Evolutionary conservation across 345 rosid species (phyloP), one percentile per base, ranked within the genome.

Genomic region (Euclidium syriacum): DNA sequence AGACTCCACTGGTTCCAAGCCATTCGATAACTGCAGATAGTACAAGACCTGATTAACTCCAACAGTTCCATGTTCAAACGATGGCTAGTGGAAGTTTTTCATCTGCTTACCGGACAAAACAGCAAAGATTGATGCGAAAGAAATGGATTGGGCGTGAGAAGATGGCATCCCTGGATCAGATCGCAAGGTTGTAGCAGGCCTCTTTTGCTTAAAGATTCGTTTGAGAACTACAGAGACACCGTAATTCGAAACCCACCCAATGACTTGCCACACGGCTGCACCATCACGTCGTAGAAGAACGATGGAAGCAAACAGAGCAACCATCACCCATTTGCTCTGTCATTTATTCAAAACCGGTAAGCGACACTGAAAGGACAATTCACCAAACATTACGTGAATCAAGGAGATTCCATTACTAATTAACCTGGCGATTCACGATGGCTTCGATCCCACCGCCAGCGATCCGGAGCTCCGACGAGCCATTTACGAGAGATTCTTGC

Each of bases 81-180:
- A 19, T 20, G 35, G 18, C 3, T 27, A 24, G 17, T 41, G 14
- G 1, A 4, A 53, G 8, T 1, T n/a, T n/a, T 12, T 5, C 23
- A 16, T 30, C 40, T 48, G 18, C 38, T 77, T 82, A 90, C 90
- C 52, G 18, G 94, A 82, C 11, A 79, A 49, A 51, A 80, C 62
- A 52, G 72, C 53, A 58, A 77, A 85, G 1, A 74, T 53, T 24
- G 77, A 74, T 17, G 71, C 78, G 82, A 75, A 91, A 73, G 83
- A 85, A 65, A 91, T 78, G 70, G 85, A 78, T 38, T 85, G 95
- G 0, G 95, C 98, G 51, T 91, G 98, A 42, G 96, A 76, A 51
- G 98, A 91, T 41, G 96, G 98, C 96, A 91, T 91, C 54, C 96
- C 96, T 0, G 98, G 95, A 70, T 91, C 95, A 33, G 88, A 78